These are phyloP conservation scores for Paecilomyces fulvus DNA, from an alignment of 2,329 filamentous ascomycete species.

Conservation along the genomic window DNA sequence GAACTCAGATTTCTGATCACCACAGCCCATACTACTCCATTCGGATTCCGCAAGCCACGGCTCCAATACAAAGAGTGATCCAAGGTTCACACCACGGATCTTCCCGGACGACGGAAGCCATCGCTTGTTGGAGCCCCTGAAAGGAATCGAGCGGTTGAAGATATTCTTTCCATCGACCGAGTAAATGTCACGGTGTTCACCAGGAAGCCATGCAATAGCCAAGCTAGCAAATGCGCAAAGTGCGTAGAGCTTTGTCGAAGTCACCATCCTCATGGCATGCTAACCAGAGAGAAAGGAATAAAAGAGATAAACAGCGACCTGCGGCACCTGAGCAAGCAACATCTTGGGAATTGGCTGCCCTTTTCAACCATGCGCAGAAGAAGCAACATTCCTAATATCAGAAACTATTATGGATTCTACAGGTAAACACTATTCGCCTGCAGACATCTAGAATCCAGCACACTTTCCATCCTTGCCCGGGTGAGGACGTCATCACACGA, in stretches of 20 bases:
- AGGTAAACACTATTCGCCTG: not conserved
- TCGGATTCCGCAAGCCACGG: constrained; percentile 44
- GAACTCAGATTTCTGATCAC: constrained; percentile 41
- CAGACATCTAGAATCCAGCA: not conserved
- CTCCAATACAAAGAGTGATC: constrained; percentile 45
- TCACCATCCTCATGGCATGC: not conserved
- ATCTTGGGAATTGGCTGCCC: not conserved
- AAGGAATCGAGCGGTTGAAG: constrained; percentile 1
- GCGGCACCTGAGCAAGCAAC: not conserved
- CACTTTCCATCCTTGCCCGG: not conserved
- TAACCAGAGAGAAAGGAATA: no score
- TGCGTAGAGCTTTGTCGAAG: not conserved
- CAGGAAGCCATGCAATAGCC: constrained; percentile 5
- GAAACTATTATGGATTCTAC: not conserved
- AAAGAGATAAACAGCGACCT: not conserved
- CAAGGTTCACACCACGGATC: constrained; percentile 49
- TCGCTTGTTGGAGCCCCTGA: constrained; percentile 1
- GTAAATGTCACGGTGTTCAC: constrained; percentile 5
- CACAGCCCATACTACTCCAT: constrained; percentile 44
- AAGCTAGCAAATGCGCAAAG: constrained; percentile 2
- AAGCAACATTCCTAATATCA: not conserved
- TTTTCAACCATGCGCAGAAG: not conserved
- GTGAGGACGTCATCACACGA: not conserved
- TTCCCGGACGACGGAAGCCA: constrained; percentile 21
- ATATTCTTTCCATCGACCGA: constrained; percentile 4